Evolutionary conservation across 2,329 filamentous ascomycete genomes (phyloP), one percentile per base, ranked within the genome.

Genomic region (Pestalotiopsis sp.): DNA sequence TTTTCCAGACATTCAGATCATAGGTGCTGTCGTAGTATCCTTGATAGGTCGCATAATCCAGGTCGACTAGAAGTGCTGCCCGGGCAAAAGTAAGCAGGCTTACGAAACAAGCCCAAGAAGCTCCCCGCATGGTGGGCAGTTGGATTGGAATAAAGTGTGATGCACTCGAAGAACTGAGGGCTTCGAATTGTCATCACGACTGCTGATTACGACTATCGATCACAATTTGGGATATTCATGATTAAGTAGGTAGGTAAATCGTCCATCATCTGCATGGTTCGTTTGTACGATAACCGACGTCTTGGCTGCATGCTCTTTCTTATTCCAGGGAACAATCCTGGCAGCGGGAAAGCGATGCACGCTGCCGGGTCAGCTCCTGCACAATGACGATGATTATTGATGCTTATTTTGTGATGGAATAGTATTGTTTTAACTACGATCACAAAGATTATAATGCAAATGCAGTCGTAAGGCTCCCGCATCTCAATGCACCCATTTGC

Each of bases 1-100:
- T 83, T 74, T 80, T 83, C 77, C 80, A 86, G 36, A 80, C 75
- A 68, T 86, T 85, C 11, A 85, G 64, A 2, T 78, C 77, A 11
- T 75, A 80, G 0, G 78, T 77, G 4, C 74, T 23, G 69, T 85
- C 79, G 56, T 80, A 76, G 41, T 75, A 77, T 11, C 84, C 85
- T 69, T 82, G 74, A 70, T 87, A 87, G 23, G 76, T 75, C 9
- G 79, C 79, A 68, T 87, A 87, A 9, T 80, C 83, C 1, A 86
- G 73, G 70, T 86, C 80, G 25, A 85, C 82, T 20, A 12, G n/a
- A n/a, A 64, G 61, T 20, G n/a, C 59, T 14, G 59, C n/a, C 20
- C 23, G 2, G 57, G 23, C 57, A 13, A 36, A 14, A 6, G 57
- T 14, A 27, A 59, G 14, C 23, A 59, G 23, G 23, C n/a, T 14